Evolutionary conservation across 1,139 yeast species (phyloP).

Genomic region (Protomyces arabidopsidicola): DNA sequence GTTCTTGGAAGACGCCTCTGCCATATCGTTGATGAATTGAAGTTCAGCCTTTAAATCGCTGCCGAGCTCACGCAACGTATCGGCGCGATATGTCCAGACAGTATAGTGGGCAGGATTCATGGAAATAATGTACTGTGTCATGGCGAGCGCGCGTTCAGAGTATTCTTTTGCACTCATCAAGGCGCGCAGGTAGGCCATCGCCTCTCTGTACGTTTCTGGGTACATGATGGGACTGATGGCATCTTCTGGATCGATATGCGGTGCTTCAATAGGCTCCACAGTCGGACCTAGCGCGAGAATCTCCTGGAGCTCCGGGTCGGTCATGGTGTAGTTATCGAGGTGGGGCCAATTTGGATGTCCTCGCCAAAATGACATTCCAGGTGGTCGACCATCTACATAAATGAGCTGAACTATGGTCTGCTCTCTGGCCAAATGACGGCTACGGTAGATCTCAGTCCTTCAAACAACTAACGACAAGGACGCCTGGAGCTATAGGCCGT

Average conservation of each 20-base stretch:
- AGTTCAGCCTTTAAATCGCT: constrained; percentile 48
- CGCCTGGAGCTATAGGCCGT: too few species aligned
- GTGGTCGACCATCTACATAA: too few species aligned
- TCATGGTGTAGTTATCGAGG: neutral
- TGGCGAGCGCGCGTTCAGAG: constrained; percentile 63
- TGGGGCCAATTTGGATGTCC: too few species aligned
- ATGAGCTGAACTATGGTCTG: too few species aligned
- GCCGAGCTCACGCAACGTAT: constrained; percentile 44
- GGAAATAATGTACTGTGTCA: constrained; percentile 61
- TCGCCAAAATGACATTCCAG: too few species aligned
- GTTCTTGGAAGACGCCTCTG: constrained; percentile 75
- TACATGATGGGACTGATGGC: constrained; percentile 71
- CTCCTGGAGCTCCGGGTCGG: constrained; percentile 8
- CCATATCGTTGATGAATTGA: constrained; percentile 73
- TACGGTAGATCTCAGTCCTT: too few species aligned
- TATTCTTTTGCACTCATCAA: constrained; percentile 58
- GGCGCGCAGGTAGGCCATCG: constrained; percentile 61
- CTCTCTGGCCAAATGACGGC: too few species aligned
- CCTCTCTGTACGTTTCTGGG: constrained; percentile 59
- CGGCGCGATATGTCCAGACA: constrained; percentile 73
- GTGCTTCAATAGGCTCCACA: constrained; percentile 35
- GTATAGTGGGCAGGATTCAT: constrained; percentile 87
- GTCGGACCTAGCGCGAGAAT: constrained; percentile 40
- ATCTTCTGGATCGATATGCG: constrained; percentile 46
- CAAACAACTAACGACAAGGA: too few species aligned